phyloP scores from a whole-genome alignment of 106 monocot genomes.

The Vanilla planifolia region DNA sequence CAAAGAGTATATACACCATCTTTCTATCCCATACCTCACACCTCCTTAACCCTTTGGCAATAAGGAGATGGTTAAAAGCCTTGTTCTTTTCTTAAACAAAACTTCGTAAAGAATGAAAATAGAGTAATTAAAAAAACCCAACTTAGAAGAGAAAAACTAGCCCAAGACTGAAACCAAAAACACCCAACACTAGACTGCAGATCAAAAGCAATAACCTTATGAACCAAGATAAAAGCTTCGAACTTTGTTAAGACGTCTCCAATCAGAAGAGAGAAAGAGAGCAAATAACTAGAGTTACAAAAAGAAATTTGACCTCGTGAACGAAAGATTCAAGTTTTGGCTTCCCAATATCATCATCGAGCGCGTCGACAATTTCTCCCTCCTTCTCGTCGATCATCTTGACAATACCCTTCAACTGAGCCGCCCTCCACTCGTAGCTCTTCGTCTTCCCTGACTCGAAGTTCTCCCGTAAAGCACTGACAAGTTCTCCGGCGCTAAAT shows the following conservation, averaged over 20 bases:
- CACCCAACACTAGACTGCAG: not conserved
- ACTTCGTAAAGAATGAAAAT: no score
- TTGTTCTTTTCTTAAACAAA: no score
- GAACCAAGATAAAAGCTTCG: not conserved
- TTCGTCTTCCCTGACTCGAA: constrained; percentile 40
- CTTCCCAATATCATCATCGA: constrained; percentile 46
- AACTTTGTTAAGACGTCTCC: not conserved
- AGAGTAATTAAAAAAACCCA: no score
- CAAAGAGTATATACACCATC: no score
- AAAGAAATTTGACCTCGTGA: constrained; percentile 32
- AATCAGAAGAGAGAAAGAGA: not conserved
- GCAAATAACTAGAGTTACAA: not conserved
- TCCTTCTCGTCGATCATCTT: constrained; percentile 54
- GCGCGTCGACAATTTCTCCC: constrained; percentile 40
- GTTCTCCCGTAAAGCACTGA: constrained; percentile 36
- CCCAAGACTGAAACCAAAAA: not conserved
- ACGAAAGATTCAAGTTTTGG: constrained; percentile 48
- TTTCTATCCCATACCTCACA: no score
- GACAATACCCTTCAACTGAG: constrained; percentile 33
- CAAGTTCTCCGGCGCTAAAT: constrained; percentile 21
- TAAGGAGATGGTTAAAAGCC: no score
- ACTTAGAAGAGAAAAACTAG: no score
- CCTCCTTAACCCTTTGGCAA: no score
- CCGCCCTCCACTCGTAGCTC: constrained; percentile 47
- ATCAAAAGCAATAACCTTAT: no score